phyloP scores from a whole-genome alignment of 257 asterid genomes.

The Craterostigma plantagineum region DNA sequence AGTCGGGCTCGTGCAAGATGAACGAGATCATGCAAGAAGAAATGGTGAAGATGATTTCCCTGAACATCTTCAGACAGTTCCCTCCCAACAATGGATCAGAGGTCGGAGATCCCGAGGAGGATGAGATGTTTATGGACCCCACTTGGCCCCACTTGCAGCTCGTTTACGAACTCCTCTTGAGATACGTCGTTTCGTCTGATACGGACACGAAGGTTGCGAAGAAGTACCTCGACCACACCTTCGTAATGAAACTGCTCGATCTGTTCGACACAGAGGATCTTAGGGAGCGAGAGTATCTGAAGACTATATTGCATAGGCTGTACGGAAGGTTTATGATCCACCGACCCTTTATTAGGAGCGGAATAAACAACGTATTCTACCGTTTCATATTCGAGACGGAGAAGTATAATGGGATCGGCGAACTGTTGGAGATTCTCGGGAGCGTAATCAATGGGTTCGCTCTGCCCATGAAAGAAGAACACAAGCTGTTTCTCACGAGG shows the following conservation, averaged over 20 bases:
- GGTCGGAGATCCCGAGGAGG: slow-evolving; percentile 11
- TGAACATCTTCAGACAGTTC: slow-evolving; percentile 2
- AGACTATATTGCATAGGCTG: slow-evolving; percentile 10
- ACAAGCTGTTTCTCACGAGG: slow-evolving; percentile 10
- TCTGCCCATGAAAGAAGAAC: slow-evolving; percentile 14
- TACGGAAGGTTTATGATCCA: slow-evolving; percentile 14
- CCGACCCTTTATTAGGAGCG: slow-evolving; percentile 15
- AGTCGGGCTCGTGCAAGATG: slow-evolving; percentile 11
- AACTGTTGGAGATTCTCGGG: slow-evolving; percentile 13
- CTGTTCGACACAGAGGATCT: slow-evolving; percentile 13
- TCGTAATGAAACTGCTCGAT: slow-evolving; percentile 10
- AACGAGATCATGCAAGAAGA: slow-evolving; percentile 15
- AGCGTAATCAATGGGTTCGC: slow-evolving; percentile 11
- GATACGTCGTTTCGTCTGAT: slow-evolving; percentile 10
- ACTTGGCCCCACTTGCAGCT: slow-evolving; percentile 17
- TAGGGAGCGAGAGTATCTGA: slow-evolving; percentile 14
- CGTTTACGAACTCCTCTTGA: slow-evolving; percentile 12
- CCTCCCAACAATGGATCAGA: slow-evolving; percentile 8
- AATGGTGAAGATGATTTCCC: slow-evolving; percentile 12
- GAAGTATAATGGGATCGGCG: slow-evolving; percentile 12
- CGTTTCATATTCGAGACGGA: slow-evolving; percentile 13
- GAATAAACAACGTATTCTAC: slow-evolving; percentile 13
- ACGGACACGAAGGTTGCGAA: slow-evolving; percentile 10
- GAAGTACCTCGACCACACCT: slow-evolving; percentile 9
- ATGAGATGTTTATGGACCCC: slow-evolving; percentile 13